Conservation (phyloP, 805 yeast genomes). For the Nakazawaea wickerhamii region DNA sequence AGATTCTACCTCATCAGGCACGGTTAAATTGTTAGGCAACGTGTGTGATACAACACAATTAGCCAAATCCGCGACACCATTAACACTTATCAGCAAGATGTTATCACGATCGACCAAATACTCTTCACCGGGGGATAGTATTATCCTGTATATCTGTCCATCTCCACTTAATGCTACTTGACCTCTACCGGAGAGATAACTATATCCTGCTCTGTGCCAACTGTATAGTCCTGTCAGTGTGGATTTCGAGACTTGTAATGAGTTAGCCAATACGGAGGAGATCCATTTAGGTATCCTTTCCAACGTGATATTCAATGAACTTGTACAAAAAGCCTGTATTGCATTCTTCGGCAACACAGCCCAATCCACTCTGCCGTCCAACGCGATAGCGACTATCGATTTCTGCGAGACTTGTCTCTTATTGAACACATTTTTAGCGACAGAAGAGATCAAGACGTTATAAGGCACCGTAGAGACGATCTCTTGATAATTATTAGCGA, state of each 20-base stretch:
- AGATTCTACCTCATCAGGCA: background rate
- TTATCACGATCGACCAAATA: constrained; percentile 40
- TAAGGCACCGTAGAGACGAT: constrained; percentile 44
- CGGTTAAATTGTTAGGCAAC: constrained; percentile 16
- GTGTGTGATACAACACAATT: constrained; percentile 29
- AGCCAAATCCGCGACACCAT: constrained; percentile 40
- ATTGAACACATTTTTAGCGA: constrained; percentile 13
- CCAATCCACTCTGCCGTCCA: constrained; percentile 64
- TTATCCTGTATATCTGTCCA: constrained; percentile 47
- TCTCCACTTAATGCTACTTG: constrained; percentile 47
- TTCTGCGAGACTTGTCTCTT: constrained; percentile 20
- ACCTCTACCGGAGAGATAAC: constrained; percentile 53
- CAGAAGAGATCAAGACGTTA: constrained; percentile 38
- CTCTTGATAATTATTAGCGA: constrained; percentile 39
- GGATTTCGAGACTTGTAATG: constrained; percentile 12
- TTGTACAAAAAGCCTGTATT: constrained; percentile 48
- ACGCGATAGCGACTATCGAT: constrained; percentile 37
- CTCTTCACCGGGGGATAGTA: constrained; percentile 40
- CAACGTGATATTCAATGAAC: constrained; percentile 37
- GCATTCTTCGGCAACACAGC: constrained; percentile 45
- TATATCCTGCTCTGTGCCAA: constrained; percentile 36
- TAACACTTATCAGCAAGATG: constrained; percentile 45
- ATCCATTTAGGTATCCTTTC: constrained; percentile 34
- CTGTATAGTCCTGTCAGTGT: constrained; percentile 36
- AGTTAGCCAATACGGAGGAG: constrained; percentile 28